These are phyloP conservation scores for Vitis hybrid DNA, from an alignment of 177 flowering plant genomes.

Conservation along the genomic window DNA sequence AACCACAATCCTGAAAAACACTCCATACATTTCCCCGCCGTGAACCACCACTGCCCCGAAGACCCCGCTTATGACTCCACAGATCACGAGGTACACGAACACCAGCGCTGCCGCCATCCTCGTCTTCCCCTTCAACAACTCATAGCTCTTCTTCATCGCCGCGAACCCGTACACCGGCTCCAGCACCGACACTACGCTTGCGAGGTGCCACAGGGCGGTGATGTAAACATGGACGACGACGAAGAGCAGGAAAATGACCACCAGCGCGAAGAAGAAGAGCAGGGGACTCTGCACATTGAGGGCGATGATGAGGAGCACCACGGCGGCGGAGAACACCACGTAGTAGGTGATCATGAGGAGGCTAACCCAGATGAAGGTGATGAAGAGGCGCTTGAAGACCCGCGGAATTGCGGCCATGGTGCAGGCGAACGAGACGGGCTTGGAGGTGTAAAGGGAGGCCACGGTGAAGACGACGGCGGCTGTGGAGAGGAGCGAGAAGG, in stretches of 20 bases:
- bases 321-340: constrained; percentile 31
- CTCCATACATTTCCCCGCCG: constrained; percentile 51
- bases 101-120: constrained; percentile 52
- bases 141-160: constrained; percentile 92
- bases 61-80: constrained; percentile 46
- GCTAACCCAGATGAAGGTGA: constrained; percentile 65
- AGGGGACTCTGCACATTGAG: constrained; percentile 32
- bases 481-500: constrained; percentile 93
- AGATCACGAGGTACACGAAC: constrained; percentile 48
- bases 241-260: constrained; percentile 40
- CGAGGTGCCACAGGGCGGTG: constrained; percentile 92
- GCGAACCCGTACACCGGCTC: constrained; percentile 79
- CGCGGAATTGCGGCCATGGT: constrained; percentile 71
- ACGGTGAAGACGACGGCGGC: constrained; percentile 94
- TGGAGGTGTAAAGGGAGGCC: constrained; percentile 83
- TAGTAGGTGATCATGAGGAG: constrained; percentile 61
- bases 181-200: constrained; percentile 85
- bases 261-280: constrained; percentile 34
- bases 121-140: constrained; percentile 69
- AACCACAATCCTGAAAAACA: constrained; percentile 52
- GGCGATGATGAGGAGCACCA: constrained; percentile 43
- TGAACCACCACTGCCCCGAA: constrained; percentile 70
- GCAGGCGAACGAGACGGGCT: constrained; percentile 69
- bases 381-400: constrained; percentile 65
- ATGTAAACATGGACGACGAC: constrained; percentile 71